Evolutionary conservation across 352 stramenopile genomes (phyloP), one percentile per base, ranked within the genome.

Genomic region (Phytophthora brassicae): DNA sequence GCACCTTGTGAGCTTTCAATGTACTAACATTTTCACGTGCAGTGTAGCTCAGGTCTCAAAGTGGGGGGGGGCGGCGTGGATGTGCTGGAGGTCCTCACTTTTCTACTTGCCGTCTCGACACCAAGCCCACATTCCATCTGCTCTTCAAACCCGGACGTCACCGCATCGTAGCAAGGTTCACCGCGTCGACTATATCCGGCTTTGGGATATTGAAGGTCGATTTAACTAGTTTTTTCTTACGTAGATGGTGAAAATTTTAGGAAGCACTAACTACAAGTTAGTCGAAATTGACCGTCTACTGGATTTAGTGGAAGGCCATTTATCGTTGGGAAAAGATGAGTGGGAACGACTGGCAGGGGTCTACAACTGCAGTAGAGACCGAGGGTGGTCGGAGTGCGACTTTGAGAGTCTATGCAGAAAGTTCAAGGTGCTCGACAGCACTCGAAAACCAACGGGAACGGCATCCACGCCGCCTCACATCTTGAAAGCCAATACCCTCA

Each of bases 321-420:
- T 46, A 29, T 19, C 39, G 2, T n/a, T 46, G 39, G 39, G 39
- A 19, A 46, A 46, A 46, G 39, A 46, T 28, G 42, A 31, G 22
- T 35, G 42, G 22, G 42, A 48, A 29, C 42, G 42, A 3, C 42
- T 48, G 11, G 42, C 42, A 19, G 22, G 11, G 20, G 24, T 8
- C 11, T 42, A 28, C 45, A 52, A 52, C 45, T 29, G 26, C 26
- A 41, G 29, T 17, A 13, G 45, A 49, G 14, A 26, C 13, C 51
- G 26, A 43, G 38, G 29, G 7, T 48, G 13, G n/a, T 16, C 26
- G 14, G 39, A 59, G 36, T 22, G 50, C 19, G 50, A 39, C 38
- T 50, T 59, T 20, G 51, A 50, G 23, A 59, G 39, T 28, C 35
- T 59, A 13, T 26, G 51, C 6, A 23, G 51, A 9, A 50, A 50